Evolutionary conservation across 805 yeast species (phyloP).

Genomic region (Suhomyces kilbournensis): DNA sequence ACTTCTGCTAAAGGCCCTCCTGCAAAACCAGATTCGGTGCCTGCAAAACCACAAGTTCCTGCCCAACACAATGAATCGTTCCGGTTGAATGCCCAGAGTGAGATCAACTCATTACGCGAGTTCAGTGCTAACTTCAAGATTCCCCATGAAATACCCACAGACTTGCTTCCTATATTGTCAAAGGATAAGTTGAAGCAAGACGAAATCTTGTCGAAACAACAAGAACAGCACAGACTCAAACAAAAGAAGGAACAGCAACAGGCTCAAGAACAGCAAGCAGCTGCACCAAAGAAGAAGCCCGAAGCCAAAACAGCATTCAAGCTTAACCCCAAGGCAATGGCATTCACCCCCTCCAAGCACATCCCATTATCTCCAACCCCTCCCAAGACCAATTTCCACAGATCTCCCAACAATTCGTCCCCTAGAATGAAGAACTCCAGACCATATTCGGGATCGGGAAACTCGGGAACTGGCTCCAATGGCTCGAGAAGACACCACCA

Average conservation of each 20-base stretch:
- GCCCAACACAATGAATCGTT: conserved; percentile 33
- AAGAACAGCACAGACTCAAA: conserved; percentile 11
- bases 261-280: background rate
- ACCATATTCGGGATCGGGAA: conserved; percentile 26
- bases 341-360: conserved; percentile 52
- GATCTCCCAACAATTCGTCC: conserved; percentile 28
- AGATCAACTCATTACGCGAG: conserved; percentile 66
- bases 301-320: conserved; percentile 62
- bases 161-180: conserved; percentile 65
- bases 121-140: conserved; percentile 82
- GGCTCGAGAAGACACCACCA: conserved; percentile 27
- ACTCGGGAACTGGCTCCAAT: conserved; percentile 1
- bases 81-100: conserved; percentile 53
- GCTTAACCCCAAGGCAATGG: conserved; percentile 66
- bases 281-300: conserved; percentile 42
- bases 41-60: conserved; percentile 27
- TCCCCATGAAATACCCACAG: conserved; percentile 57
- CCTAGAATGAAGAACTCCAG: conserved; percentile 33
- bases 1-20: background rate
- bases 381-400: conserved; percentile 20
- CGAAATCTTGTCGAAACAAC: conserved; percentile 48
- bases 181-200: conserved; percentile 66
- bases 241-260: background rate
- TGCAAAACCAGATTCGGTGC: conserved; percentile 29
- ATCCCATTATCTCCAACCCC: conserved; percentile 26